Evolutionary conservation across 73 alveolate genomes (phyloP), one percentile per base, ranked within the genome.

Genomic region (Symbiodinium pilosum): DNA sequence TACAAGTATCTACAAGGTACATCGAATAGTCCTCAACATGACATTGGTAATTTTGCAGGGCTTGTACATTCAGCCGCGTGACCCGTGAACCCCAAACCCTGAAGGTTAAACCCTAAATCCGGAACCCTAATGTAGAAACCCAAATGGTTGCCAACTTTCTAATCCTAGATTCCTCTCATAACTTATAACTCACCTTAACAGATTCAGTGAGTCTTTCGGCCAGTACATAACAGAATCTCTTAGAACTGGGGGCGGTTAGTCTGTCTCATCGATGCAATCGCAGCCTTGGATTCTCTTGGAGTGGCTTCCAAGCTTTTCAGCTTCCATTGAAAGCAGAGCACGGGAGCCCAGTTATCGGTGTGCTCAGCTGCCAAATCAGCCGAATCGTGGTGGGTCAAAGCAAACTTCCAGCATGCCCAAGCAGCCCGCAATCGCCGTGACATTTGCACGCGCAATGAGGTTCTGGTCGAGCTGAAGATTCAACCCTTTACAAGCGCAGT

Each of bases 341-440:
- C 59, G 59, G 14, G 14, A 32, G 26, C 34, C 73, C 73, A 56
- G 73, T 16, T 56, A 20, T 56, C 21, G 73, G 73, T 56, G 32
- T 56, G 73, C 73, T 56, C 73, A 56, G 73, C 73, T 56, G 73
- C 73, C 73, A 56, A 56, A 56, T 56, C 73, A 32, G 73, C 73
- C 73, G 73, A 56, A 56, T 56, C 73, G 73, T 56, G 73, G 73
- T 56, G 73, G 73, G 34, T 56, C 73, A 56, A 56, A 8, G 73
- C 9, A 56, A 56, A 56, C 73, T 56, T 56, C 73, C 73, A 56
- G 73, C 73, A 16, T 56, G 73, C 73, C 73, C 73, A 56, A 26
- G 73, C 73, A 56, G 73, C 73, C 73, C 32, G 73, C 73, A 56
- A 56, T 26, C 73, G 73, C 73, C 73, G 73, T 16, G 73, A 56